phyloP scores from a whole-genome alignment of 2,329 filamentous ascomycete species.

The Botryotinia calthae region DNA sequence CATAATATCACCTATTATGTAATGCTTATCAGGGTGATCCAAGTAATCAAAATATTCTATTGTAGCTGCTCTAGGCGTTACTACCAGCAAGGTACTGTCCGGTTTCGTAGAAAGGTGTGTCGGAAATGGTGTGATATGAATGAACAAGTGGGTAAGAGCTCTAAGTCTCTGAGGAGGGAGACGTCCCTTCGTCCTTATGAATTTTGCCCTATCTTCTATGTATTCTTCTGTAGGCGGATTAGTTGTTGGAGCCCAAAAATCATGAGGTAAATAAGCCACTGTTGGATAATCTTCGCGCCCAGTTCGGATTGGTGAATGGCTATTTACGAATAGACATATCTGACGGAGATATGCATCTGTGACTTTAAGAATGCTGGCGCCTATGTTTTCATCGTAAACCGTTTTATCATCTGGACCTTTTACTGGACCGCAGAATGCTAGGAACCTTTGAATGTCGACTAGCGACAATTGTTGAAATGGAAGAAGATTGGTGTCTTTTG shows the following conservation, averaged over 20 bases:
- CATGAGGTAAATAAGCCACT: constrained; percentile 3
- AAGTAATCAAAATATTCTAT: constrained; percentile 1
- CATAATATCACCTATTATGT: neutral
- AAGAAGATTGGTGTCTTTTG: constrained; percentile 2
- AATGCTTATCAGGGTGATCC: neutral
- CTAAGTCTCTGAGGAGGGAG: neutral
- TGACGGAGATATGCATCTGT: constrained; percentile 7
- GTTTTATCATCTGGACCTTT: fast-evolving
- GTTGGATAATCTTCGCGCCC: neutral
- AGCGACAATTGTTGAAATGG: neutral
- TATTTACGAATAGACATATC: constrained; percentile 8
- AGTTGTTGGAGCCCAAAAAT: neutral
- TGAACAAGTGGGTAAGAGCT: constrained; percentile 7
- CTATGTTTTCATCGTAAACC: neutral
- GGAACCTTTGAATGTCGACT: neutral
- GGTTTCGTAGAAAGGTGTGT: neutral
- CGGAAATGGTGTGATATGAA: neutral
- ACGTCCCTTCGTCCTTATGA: neutral
- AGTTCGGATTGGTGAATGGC: neutral
- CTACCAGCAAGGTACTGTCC: neutral
- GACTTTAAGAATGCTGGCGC: neutral
- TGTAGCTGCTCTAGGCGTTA: neutral
- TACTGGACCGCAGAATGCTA: neutral
- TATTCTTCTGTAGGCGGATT: neutral
- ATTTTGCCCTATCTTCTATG: constrained; percentile 7